phyloP scores from a whole-genome alignment of 2,329 filamentous ascomycete genomes.

The Venturia pyrina region DNA sequence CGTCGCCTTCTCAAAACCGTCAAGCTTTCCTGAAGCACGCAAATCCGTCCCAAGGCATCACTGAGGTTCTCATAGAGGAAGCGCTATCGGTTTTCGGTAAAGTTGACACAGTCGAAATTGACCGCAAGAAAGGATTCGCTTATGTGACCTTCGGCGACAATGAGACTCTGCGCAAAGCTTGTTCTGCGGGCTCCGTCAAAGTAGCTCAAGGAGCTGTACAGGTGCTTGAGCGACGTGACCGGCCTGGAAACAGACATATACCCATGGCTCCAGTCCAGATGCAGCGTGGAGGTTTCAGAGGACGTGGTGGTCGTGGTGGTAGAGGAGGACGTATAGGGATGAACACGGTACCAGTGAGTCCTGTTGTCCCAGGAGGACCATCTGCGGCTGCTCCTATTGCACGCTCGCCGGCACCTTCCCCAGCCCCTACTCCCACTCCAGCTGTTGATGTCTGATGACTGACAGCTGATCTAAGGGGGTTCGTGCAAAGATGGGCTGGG shows the following conservation, averaged over 20 bases:
- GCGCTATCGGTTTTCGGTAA: constrained; percentile 65
- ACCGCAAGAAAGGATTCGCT: constrained; percentile 79
- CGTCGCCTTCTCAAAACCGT: constrained; percentile 18
- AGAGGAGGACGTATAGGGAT: constrained; percentile 12
- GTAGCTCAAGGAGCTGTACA: constrained; percentile 81
- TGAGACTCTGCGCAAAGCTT: constrained; percentile 63
- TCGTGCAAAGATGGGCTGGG: background rate
- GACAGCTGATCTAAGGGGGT: background rate
- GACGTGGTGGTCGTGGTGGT: constrained; percentile 15
- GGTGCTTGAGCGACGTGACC: constrained; percentile 70
- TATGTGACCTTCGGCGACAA: constrained; percentile 80
- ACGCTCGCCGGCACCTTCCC: background rate
- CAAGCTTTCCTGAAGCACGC: constrained; percentile 48
- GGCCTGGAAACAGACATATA: constrained; percentile 15
- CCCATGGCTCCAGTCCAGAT: background rate
- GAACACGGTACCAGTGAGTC: constrained; percentile 5
- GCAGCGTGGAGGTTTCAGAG: constrained; percentile 13
- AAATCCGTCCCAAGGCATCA: constrained; percentile 85
- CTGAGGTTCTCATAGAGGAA: constrained; percentile 64
- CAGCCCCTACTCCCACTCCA: background rate
- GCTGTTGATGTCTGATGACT: background rate
- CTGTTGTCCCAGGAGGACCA: background rate
- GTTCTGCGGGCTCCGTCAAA: constrained; percentile 68
- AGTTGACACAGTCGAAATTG: constrained; percentile 76
- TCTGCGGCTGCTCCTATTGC: constrained; percentile 13